These are phyloP conservation scores for Kwoniella mangroviensis DNA, from an alignment of 768 basidiomycete genomes.

Conservation along the genomic window DNA sequence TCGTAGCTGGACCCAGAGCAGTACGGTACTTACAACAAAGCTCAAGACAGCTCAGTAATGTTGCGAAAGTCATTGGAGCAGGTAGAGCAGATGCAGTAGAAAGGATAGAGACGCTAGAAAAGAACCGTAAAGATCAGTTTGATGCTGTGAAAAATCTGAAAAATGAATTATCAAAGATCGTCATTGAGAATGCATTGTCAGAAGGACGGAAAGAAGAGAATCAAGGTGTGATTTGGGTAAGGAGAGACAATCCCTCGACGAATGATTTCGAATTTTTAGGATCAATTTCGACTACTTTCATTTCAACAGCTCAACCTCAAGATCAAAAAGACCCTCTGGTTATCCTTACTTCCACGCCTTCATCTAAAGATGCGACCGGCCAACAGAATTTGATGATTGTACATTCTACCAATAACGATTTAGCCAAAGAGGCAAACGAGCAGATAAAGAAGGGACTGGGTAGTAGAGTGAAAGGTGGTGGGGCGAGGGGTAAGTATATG, in stretches of 20 bases:
- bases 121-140: constrained; percentile 60
- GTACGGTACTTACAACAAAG: constrained; percentile 67
- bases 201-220: constrained; percentile 6
- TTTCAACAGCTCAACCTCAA: background rate
- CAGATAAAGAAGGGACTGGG: constrained; percentile 41
- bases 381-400: constrained; percentile 38
- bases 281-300: constrained; percentile 10
- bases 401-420: constrained; percentile 38
- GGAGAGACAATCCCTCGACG: constrained; percentile 39
- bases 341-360: constrained; percentile 10
- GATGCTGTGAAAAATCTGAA: constrained; percentile 24
- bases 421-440: constrained; percentile 48
- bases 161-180: constrained; percentile 31
- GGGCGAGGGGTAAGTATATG: constrained; percentile 56
- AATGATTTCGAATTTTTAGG: constrained; percentile 55
- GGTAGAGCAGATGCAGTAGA: constrained; percentile 70
- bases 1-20: constrained; percentile 79
- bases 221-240: constrained; percentile 30
- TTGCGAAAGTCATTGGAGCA: constrained; percentile 70
- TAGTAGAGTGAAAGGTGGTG: constrained; percentile 53
- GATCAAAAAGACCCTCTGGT: background rate
- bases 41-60: constrained; percentile 65
- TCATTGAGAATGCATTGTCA: constrained; percentile 23
- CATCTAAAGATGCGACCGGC: background rate
- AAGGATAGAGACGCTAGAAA: constrained; percentile 61